Evolutionary conservation across 768 basidiomycete species (phyloP).

Genomic region (Boletus reticulatus): DNA sequence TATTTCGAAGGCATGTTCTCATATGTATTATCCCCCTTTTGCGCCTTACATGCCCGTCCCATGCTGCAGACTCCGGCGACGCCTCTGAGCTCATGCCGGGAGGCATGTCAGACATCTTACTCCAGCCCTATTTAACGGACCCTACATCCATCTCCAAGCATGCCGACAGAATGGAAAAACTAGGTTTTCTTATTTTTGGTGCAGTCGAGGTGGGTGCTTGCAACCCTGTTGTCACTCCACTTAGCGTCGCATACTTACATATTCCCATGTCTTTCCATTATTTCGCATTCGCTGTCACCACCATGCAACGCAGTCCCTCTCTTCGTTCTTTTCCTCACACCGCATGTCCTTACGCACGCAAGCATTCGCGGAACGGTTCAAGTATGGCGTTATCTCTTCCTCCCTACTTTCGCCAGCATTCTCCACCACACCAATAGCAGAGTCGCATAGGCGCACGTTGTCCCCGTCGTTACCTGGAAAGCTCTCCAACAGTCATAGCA

Average conservation of each 20-base stretch:
- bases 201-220: conserved; percentile 37
- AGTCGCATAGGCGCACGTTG: conserved; percentile 30
- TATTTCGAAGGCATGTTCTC: conserved; percentile 58
- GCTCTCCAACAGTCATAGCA: conserved; percentile 37
- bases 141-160: conserved; percentile 11
- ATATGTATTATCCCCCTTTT: neutral
- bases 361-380: conserved; percentile 75
- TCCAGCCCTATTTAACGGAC: conserved; percentile 17
- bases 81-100: conserved; percentile 57
- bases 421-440: conserved; percentile 37
- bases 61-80: conserved; percentile 56
- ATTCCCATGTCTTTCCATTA: neutral
- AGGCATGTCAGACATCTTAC: conserved; percentile 36
- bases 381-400: conserved; percentile 81
- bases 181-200: conserved; percentile 24
- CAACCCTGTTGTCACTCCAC: conserved; percentile 8
- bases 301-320: conserved; percentile 34
- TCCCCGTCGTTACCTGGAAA: conserved; percentile 48
- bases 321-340: conserved; percentile 36
- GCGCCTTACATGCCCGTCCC: conserved; percentile 14
- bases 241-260: conserved; percentile 5
- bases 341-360: conserved; percentile 36
- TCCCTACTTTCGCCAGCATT: conserved; percentile 64
- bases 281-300: conserved; percentile 7
- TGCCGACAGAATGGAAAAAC: conserved; percentile 25